A percentile compares a stretch with the other conserved stretches of the same genome.
Conservation (phyloP, 352 stramenopile species). For the Pythium phragmiticola region DNA sequence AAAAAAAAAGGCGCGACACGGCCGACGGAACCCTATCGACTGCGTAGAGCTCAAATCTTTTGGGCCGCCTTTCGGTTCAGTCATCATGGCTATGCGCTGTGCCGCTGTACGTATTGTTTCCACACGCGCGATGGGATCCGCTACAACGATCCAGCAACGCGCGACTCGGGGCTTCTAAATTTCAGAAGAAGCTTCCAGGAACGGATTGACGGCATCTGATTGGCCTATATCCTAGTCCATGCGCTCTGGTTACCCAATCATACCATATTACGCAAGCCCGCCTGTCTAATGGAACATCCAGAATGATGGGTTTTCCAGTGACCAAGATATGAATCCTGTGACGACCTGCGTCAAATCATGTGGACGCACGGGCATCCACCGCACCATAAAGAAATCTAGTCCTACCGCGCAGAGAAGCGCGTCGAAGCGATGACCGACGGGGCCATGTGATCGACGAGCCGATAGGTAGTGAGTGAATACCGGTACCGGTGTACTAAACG, state of each 20-base stretch:
- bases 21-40: neutral
- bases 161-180: neutral
- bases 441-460: too few species aligned
- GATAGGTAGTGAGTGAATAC: too few species aligned
- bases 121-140: neutral
- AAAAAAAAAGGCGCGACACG: neutral
- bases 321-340: neutral
- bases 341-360: neutral
- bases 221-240: neutral
- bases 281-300: neutral
- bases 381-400: too few species aligned
- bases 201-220: neutral
- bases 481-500: too few species aligned
- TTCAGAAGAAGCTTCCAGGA: neutral
- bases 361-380: too few species aligned
- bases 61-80: neutral
- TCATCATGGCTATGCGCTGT: neutral
- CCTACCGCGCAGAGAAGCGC: too few species aligned
- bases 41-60: neutral
- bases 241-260: neutral
- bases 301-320: too few species aligned
- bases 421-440: too few species aligned
- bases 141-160: slow-evolving; percentile 7
- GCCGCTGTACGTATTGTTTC: neutral
- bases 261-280: neutral